A percentile compares a stretch with the other conserved stretches of the same genome.
Conservation (phyloP, 331 rosid genomes). For the Cucumis variabilis region DNA sequence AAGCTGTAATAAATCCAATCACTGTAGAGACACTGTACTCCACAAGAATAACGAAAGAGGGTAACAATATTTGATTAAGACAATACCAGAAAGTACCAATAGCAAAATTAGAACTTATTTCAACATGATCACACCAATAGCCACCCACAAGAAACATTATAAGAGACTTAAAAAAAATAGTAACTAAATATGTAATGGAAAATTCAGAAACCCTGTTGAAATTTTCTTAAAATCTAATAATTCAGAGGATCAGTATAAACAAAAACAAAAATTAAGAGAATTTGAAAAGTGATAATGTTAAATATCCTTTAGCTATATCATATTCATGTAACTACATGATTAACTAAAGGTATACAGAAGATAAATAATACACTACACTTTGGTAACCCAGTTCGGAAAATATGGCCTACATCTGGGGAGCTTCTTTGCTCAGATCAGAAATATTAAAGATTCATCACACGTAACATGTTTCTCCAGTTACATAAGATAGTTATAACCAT, state of each 20-base stretch:
- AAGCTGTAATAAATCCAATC: slow-evolving; percentile 13
- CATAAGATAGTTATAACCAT: too few relatives aligned
- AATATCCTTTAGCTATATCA: too few relatives aligned
- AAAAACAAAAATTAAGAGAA: not conserved
- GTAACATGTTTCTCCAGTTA: too few relatives aligned
- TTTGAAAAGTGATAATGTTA: too few relatives aligned
- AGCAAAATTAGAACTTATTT: not conserved
- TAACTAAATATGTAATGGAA: too few relatives aligned
- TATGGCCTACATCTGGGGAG: too few relatives aligned
- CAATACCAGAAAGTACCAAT: slow-evolving; percentile 3
- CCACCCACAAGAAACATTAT: slow-evolving; percentile 10
- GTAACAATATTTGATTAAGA: not conserved
- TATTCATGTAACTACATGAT: too few relatives aligned
- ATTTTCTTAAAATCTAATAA: not conserved
- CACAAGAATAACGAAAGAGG: slow-evolving; percentile 23
- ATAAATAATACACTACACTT: too few relatives aligned
- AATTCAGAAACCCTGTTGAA: not conserved
- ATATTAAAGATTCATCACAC: too few relatives aligned
- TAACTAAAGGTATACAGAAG: too few relatives aligned
- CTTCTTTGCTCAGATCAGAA: too few relatives aligned
- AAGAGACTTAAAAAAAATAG: not conserved
- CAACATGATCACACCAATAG: not conserved
- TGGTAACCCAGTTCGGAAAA: too few relatives aligned
- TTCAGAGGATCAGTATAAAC: not conserved
- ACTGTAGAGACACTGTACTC: slow-evolving; percentile 6